Conservation (phyloP, 75 land plant species). For the Cunninghamia lanceolata region DNA sequence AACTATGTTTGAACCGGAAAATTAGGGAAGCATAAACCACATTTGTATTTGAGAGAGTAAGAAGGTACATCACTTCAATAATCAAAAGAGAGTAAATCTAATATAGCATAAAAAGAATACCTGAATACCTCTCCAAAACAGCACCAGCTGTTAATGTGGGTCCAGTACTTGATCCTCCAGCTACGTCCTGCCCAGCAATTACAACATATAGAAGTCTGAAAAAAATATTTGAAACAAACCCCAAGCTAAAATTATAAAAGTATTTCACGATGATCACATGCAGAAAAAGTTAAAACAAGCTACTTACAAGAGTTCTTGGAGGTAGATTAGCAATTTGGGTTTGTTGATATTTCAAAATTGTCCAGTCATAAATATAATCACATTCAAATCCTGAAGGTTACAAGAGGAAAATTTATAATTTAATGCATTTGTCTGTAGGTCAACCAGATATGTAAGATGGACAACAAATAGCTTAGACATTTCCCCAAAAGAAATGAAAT, state of each 20-base stretch:
- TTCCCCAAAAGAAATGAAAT: background rate
- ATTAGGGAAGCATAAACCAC: background rate
- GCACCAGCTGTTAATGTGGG: constrained; percentile 13
- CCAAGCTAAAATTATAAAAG: background rate
- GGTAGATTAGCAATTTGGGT: constrained; percentile 64
- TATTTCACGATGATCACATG: background rate
- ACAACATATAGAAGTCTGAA: background rate
- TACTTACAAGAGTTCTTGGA: constrained; percentile 55
- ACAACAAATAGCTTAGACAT: background rate
- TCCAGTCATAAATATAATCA: constrained; percentile 91
- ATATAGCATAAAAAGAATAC: constrained; percentile 11
- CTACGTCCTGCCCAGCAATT: constrained; percentile 21
- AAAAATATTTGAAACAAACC: background rate
- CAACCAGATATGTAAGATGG: background rate
- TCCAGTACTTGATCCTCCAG: constrained; percentile 58
- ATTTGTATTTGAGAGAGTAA: background rate
- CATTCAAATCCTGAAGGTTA: constrained; percentile 67
- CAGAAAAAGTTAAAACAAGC: background rate
- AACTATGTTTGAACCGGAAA: background rate
- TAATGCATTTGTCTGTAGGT: no score
- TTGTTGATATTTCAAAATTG: constrained; percentile 87
- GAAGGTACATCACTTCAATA: background rate
- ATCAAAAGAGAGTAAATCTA: background rate
- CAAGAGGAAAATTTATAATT: background rate
- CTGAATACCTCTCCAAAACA: constrained; percentile 35